These are phyloP conservation scores for Botrytis aclada DNA, from an alignment of 2,329 filamentous ascomycete species.

Conservation along the genomic window DNA sequence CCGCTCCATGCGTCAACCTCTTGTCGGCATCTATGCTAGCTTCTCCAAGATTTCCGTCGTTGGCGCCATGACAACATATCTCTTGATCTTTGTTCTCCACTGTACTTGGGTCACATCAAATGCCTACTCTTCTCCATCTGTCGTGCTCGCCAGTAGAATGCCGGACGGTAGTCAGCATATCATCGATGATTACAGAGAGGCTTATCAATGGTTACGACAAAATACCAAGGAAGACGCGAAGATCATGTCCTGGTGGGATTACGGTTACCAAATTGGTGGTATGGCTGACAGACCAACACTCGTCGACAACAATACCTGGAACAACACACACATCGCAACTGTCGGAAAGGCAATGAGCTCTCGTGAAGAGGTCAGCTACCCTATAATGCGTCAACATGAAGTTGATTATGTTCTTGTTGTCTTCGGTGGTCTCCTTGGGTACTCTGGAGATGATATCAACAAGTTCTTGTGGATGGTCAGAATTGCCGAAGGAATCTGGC, in stretches of 20 bases:
- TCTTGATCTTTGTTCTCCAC: conserved; percentile 91
- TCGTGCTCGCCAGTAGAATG: conserved; percentile 87
- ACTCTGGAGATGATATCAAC: conserved; percentile 98
- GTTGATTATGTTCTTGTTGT: conserved; percentile 98
- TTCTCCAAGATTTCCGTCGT: conserved; percentile 79
- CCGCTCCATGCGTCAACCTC: conserved; percentile 66
- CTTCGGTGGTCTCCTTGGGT: conserved; percentile 91
- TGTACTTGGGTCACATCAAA: conserved; percentile 99
- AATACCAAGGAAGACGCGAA: conserved; percentile 95
- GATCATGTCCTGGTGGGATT: conserved; percentile 99
- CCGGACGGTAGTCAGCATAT: conserved; percentile 97
- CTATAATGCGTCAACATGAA: conserved; percentile 97
- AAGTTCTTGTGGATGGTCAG: conserved; percentile 99
- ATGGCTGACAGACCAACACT: conserved; percentile 97
- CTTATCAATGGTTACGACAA: conserved; percentile 98
- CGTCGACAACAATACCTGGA: conserved; percentile 99
- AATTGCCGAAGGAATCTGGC: conserved; percentile 99
- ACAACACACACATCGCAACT: conserved; percentile 99
- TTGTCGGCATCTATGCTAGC: conserved; percentile 79
- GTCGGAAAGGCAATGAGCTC: conserved; percentile 99
- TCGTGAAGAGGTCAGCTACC: conserved; percentile 94
- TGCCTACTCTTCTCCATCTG: conserved; percentile 96
- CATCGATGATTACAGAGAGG: conserved; percentile 98
- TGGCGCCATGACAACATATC: conserved; percentile 69
- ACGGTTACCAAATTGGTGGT: conserved; percentile 98